Percentiles rank a stretch among this genome's conserved stretches.
Conservation (phyloP, 2,329 filamentous ascomycete species). For the Alternaria sp. region DNA sequence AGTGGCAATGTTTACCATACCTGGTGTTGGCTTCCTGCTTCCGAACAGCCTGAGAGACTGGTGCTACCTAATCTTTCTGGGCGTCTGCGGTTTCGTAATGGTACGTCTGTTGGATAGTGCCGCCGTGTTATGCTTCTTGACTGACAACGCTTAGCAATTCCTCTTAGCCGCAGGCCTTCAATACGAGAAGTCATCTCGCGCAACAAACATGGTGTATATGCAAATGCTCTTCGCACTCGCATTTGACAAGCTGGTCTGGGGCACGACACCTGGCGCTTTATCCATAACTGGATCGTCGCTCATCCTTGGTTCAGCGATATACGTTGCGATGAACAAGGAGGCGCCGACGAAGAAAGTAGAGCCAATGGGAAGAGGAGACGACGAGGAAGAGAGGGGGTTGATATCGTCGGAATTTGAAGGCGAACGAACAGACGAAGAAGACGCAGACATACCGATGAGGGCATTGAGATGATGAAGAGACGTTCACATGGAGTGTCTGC, state of each 20-base stretch:
- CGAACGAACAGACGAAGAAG: constrained; percentile 21
- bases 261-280: constrained; percentile 64
- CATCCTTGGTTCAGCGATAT: constrained; percentile 72
- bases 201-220: constrained; percentile 73
- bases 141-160: constrained; percentile 66
- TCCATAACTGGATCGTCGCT: constrained; percentile 69
- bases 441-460: constrained; percentile 30
- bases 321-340: constrained; percentile 67
- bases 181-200: constrained; percentile 70
- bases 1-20: constrained; percentile 65
- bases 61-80: constrained; percentile 73
- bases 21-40: constrained; percentile 65
- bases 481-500: neutral
- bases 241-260: constrained; percentile 71
- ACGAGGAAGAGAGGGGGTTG: constrained; percentile 48
- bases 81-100: constrained; percentile 79
- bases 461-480: constrained; percentile 18
- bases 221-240: constrained; percentile 75
- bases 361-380: constrained; percentile 20
- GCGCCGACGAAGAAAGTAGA: constrained; percentile 32
- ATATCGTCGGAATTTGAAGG: constrained; percentile 31
- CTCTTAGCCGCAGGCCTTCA: constrained; percentile 80
- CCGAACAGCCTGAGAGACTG: constrained; percentile 68
- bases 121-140: neutral
- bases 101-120: constrained; percentile 35